These are phyloP conservation scores for Anacardium occidentale DNA, from an alignment of 345 rosid species.

Conservation along the genomic window DNA sequence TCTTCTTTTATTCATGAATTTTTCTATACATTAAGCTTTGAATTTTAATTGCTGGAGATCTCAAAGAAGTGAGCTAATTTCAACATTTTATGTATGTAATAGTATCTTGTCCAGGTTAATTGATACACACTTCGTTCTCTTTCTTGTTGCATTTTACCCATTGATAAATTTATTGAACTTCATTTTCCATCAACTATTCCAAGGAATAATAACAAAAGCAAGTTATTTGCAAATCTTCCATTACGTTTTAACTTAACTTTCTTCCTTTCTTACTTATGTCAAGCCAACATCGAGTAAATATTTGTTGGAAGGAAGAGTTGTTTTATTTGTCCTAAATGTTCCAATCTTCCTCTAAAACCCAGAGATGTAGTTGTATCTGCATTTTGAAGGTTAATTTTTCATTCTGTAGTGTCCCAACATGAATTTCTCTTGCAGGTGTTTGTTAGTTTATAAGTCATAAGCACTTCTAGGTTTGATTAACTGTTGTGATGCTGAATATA, in stretches of 20 bases:
- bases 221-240: background rate
- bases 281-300: background rate
- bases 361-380: background rate
- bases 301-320: background rate
- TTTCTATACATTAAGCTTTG: background rate
- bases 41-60: background rate
- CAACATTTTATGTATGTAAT: background rate
- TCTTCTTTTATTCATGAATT: background rate
- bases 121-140: background rate
- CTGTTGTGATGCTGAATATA: background rate
- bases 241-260: conserved; percentile 2
- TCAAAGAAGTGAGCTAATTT: background rate
- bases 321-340: background rate
- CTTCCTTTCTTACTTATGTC: background rate
- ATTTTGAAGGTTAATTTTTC: background rate
- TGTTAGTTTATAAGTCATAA: background rate
- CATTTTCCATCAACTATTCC: background rate
- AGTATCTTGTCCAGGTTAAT: background rate
- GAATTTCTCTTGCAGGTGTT: background rate
- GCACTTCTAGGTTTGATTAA: background rate
- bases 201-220: background rate
- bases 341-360: background rate
- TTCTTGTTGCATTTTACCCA: background rate
- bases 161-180: background rate
- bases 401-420: too few relatives aligned